Conservation (phyloP, 768 basidiomycete species). For the Boletellus ananiceps region DNA sequence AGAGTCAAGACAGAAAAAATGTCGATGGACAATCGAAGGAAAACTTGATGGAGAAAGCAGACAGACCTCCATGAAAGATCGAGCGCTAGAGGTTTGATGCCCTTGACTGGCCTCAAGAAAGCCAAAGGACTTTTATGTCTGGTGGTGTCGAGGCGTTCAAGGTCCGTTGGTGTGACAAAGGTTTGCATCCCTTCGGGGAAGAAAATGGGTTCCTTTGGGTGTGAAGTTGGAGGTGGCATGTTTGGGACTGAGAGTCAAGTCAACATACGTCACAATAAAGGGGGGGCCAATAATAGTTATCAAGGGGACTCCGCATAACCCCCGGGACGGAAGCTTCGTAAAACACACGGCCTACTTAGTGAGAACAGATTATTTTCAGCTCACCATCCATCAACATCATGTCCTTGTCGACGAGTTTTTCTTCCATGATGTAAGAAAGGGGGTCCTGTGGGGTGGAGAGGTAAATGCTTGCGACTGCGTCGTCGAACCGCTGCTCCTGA, state of each 20-base stretch:
- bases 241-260: slow-evolving; percentile 45
- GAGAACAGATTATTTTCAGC: slow-evolving; percentile 10
- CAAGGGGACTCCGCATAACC: slow-evolving; percentile 21
- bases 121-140: not conserved
- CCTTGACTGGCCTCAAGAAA: slow-evolving; percentile 52
- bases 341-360: slow-evolving; percentile 11
- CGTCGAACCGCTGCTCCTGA: slow-evolving; percentile 25
- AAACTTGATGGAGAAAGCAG: not conserved
- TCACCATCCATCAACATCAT: slow-evolving; percentile 56
- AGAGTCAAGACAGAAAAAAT: not conserved
- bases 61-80: slow-evolving; percentile 67
- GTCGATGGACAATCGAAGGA: not conserved
- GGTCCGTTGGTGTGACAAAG: slow-evolving; percentile 22
- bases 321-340: slow-evolving; percentile 13
- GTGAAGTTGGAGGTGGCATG: slow-evolving; percentile 50
- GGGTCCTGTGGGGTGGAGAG: slow-evolving; percentile 22
- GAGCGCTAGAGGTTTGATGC: slow-evolving; percentile 52
- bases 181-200: slow-evolving; percentile 31
- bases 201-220: slow-evolving; percentile 31
- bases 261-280: slow-evolving; percentile 11
- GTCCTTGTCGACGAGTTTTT: slow-evolving; percentile 50
- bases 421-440: slow-evolving; percentile 44
- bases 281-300: slow-evolving; percentile 19
- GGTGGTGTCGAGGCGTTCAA: not conserved
- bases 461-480: slow-evolving; percentile 34